Percentiles rank a stretch among this genome's conserved stretches.
Conservation (phyloP, 2,329 filamentous ascomycete genomes). For the Thermomyces lanuginosus region DNA sequence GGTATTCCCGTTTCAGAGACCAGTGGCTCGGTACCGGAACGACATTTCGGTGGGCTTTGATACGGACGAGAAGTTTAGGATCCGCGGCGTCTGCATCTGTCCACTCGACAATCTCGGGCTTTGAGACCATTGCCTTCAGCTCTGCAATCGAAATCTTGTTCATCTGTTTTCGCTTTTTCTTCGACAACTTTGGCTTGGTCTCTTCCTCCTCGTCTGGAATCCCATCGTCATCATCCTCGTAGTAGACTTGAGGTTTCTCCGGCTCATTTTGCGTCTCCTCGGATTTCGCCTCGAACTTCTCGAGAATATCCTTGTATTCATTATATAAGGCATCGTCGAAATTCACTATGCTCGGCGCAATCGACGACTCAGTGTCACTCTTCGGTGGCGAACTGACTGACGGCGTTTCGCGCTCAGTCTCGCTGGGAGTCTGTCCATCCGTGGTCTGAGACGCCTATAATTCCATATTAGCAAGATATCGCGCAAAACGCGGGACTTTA, state of each 20-base stretch:
- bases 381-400: no score
- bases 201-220: conserved; percentile 60
- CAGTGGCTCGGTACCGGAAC: conserved; percentile 89
- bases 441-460: neutral
- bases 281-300: conserved; percentile 54
- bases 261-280: conserved; percentile 49
- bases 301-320: conserved; percentile 69
- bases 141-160: conserved; percentile 90
- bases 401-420: neutral
- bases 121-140: conserved; percentile 77
- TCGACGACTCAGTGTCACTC: no score
- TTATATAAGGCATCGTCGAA: conserved; percentile 59
- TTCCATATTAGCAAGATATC: no score
- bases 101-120: conserved; percentile 94
- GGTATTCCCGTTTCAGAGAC: conserved; percentile 90
- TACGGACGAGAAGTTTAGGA: conserved; percentile 73
- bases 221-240: conserved; percentile 67
- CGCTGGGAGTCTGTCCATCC: neutral
- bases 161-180: conserved; percentile 83
- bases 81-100: conserved; percentile 86
- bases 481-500: no score
- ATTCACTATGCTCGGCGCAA: no score
- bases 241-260: conserved; percentile 74
- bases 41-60: conserved; percentile 89
- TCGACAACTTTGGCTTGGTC: conserved; percentile 58